These are phyloP conservation scores for Andrographis paniculata DNA, from an alignment of 305 asterid genomes.

Conservation along the genomic window DNA sequence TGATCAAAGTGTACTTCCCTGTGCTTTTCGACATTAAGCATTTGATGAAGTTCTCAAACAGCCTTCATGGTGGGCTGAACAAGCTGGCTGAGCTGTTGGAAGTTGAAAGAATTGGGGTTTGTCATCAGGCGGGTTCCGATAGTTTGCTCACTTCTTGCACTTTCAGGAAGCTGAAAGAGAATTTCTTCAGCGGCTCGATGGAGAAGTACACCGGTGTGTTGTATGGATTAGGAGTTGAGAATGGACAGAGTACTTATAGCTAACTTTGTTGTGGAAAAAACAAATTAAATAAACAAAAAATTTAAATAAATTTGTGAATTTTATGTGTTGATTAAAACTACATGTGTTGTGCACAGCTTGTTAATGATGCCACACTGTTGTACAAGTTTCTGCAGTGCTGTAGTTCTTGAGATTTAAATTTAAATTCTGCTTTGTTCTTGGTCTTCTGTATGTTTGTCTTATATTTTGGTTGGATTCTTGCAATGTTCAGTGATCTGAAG, in stretches of 20 bases:
- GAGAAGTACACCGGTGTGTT: constrained; percentile 58
- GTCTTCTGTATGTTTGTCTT: neutral
- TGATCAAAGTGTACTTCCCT: constrained; percentile 49
- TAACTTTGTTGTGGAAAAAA: neutral
- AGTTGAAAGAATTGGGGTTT: constrained; percentile 55
- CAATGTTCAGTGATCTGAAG: too few species aligned
- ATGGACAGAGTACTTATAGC: constrained; percentile 32
- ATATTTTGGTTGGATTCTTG: too few species aligned
- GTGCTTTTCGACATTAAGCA: constrained; percentile 49
- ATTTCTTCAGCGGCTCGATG: constrained; percentile 45
- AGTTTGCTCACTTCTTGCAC: constrained; percentile 56
- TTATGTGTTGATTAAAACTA: constrained; percentile 8
- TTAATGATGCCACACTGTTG: constrained; percentile 18
- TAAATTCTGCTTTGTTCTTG: neutral
- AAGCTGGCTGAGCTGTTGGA: constrained; percentile 56
- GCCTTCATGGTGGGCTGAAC: constrained; percentile 56
- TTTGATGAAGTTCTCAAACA: constrained; percentile 57
- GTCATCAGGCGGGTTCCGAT: constrained; percentile 71
- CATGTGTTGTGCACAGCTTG: constrained; percentile 9
- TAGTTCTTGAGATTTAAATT: constrained; percentile 12
- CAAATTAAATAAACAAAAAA: neutral
- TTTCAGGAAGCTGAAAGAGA: constrained; percentile 52
- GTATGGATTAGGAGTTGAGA: constrained; percentile 50
- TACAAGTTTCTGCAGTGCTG: constrained; percentile 11
- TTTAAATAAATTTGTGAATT: constrained; percentile 10